Evolutionary conservation across 768 basidiomycete genomes (phyloP), one percentile per base, ranked within the genome.

Genomic region (Podaxis sp.): DNA sequence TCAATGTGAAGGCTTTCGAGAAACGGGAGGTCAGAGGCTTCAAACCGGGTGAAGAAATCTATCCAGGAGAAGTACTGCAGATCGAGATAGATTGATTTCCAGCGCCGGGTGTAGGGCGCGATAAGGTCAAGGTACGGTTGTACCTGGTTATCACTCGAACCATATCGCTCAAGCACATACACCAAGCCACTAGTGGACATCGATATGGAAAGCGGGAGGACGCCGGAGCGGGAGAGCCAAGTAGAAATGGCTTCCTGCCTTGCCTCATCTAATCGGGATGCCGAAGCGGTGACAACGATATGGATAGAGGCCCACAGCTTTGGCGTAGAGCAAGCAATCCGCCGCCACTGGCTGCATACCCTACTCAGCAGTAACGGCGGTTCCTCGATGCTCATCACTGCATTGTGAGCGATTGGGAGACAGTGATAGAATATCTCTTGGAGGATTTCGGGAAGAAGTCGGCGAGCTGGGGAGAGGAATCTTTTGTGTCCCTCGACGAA

Each of bases 331-430:
- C 57, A 60, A 22, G 62, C 59, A 28, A 67, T 40, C 30, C 33
- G 58, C 2, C 66, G 49, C 66, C 66, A 67, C 2, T 40, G 46
- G 26, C 51, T 41, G 46, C 62, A 67, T 5, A 67, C 51, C 20
- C 33, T 62, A 13, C 65, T 60, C 5, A 67, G 56, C 7, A 65
- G 37, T 52, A 67, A 40, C 3, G 66, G 66, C 17, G 62, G 52
- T 20, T 55, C 44, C 6, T 12, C 17, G 37, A 8, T 24, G 65
- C 56, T 57, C 50, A 67, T 40, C 17, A 65, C 41, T n/a, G 66
- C 44, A 38, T 59, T 54, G 38, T 63, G 65, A 7, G 57, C 36
- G 6, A 44, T 50, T 17, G 65, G 65, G 13, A 63, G 55, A 17
- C 58, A 50, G 12, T 57, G 40, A 17, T 44, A 67, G 46, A 58